Conservation (phyloP, 192 early-diverging fungal species). For the Coemansia sp. region DNA sequence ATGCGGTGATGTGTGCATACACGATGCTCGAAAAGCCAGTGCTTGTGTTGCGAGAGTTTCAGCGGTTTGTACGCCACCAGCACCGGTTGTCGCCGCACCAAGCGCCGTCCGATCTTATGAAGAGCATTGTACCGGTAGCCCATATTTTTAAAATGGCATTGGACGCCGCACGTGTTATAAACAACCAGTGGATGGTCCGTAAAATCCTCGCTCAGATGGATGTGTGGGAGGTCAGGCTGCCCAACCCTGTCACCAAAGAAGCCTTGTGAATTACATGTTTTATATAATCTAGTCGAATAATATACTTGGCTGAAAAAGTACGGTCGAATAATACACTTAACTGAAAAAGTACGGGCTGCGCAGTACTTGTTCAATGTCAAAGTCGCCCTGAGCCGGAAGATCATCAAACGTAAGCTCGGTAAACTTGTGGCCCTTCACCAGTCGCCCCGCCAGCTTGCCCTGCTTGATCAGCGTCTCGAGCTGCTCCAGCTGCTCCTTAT, state of each 20-base stretch:
- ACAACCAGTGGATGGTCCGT: slow-evolving; percentile 5
- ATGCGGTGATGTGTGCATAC: slow-evolving; percentile 49
- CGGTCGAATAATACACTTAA: slow-evolving; percentile 34
- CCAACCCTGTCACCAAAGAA: not conserved
- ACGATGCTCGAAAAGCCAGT: slow-evolving; percentile 20
- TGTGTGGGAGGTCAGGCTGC: slow-evolving; percentile 21
- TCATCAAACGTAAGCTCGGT: slow-evolving; percentile 66
- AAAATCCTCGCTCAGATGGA: slow-evolving; percentile 30
- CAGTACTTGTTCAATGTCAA: slow-evolving; percentile 79
- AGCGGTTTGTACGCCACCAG: slow-evolving; percentile 39
- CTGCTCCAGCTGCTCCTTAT: not conserved
- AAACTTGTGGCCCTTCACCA: slow-evolving; percentile 47
- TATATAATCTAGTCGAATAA: no score
- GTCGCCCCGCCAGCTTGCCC: slow-evolving; percentile 18
- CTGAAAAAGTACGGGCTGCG: slow-evolving; percentile 92
- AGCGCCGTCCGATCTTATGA: slow-evolving; percentile 20
- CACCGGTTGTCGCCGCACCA: slow-evolving; percentile 18
- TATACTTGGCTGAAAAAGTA: slow-evolving; percentile 86
- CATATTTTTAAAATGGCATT: slow-evolving; percentile 43
- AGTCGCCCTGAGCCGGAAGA: slow-evolving; percentile 79
- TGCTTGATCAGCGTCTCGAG: slow-evolving; percentile 15
- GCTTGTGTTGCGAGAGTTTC: slow-evolving; percentile 41
- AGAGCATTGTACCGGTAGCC: slow-evolving; percentile 9
- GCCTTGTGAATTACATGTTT: no score
- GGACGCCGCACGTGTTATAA: slow-evolving; percentile 13